These are phyloP conservation scores for Vicia sativa DNA, from an alignment of 306 rosid species.

Conservation along the genomic window DNA sequence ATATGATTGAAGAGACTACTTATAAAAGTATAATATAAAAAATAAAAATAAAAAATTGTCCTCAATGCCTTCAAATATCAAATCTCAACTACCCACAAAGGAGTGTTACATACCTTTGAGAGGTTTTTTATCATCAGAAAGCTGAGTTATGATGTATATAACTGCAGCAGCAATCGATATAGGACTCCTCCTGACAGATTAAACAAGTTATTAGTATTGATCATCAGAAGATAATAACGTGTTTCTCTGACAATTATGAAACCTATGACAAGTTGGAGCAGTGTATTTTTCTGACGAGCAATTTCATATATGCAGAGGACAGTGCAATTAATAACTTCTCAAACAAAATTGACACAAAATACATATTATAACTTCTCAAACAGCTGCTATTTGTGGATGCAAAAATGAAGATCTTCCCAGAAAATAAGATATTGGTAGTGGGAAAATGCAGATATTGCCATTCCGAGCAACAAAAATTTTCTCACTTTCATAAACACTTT, in stretches of 20 bases:
- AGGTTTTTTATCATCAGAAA: conserved; percentile 90
- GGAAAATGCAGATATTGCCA: no score
- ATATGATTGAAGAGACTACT: not conserved
- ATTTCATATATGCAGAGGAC: conserved; percentile 4
- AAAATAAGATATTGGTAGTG: no score
- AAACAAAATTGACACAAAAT: not conserved
- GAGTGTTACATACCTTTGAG: conserved; percentile 64
- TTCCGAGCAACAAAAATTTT: no score
- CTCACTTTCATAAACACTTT: no score
- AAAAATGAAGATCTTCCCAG: no score
- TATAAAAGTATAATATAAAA: no score
- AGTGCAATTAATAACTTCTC: not conserved
- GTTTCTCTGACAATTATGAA: not conserved
- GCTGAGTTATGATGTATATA: conserved; percentile 90
- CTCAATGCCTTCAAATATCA: conserved; percentile 10
- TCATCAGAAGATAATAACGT: conserved; percentile 1
- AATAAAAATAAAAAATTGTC: not conserved
- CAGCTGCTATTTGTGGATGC: not conserved
- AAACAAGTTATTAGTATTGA: conserved; percentile 17
- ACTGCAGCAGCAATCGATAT: conserved; percentile 97
- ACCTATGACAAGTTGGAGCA: conserved; percentile 9
- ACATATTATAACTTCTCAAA: not conserved
- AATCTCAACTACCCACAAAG: not conserved
- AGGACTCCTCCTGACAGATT: conserved; percentile 90
- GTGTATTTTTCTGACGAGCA: no score